phyloP scores from a whole-genome alignment of 176 grass and related monocot species.

The Aegilops sharonensis region DNA sequence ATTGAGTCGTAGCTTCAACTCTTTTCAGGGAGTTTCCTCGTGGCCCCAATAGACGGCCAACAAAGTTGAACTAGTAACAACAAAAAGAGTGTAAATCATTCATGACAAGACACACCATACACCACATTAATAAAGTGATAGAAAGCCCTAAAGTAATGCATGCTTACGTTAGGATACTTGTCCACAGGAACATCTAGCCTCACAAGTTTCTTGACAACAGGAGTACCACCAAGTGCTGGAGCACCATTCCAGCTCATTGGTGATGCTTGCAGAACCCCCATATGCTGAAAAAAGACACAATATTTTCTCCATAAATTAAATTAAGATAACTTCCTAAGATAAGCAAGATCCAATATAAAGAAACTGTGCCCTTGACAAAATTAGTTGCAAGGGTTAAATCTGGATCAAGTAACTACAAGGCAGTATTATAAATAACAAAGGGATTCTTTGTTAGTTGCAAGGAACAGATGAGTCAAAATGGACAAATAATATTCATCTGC shows the following conservation, averaged over 20 bases:
- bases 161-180: slow-evolving; percentile 82
- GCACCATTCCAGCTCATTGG: slow-evolving; percentile 67
- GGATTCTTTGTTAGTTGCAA: not conserved
- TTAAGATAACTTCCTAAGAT: slow-evolving; percentile 1
- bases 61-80: slow-evolving; percentile 82
- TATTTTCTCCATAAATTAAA: slow-evolving; percentile 35
- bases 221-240: slow-evolving; percentile 52
- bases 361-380: not conserved
- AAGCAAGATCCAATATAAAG: not conserved
- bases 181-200: slow-evolving; percentile 92
- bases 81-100: slow-evolving; percentile 27
- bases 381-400: not conserved
- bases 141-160: slow-evolving; percentile 23
- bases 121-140: slow-evolving; percentile 11
- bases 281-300: slow-evolving; percentile 57
- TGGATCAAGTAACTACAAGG: not conserved
- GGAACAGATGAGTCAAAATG: not conserved
- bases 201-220: slow-evolving; percentile 87
- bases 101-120: slow-evolving; percentile 3
- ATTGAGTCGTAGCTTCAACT: slow-evolving; percentile 95
- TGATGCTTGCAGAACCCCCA: slow-evolving; percentile 60
- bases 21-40: slow-evolving; percentile 98
- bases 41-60: slow-evolving; percentile 89
- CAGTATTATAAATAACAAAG: not conserved
- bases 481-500: slow-evolving; percentile 21